Evolutionary conservation across 257 asterid genomes (phyloP).

Genomic region (Linaria vulgaris): DNA sequence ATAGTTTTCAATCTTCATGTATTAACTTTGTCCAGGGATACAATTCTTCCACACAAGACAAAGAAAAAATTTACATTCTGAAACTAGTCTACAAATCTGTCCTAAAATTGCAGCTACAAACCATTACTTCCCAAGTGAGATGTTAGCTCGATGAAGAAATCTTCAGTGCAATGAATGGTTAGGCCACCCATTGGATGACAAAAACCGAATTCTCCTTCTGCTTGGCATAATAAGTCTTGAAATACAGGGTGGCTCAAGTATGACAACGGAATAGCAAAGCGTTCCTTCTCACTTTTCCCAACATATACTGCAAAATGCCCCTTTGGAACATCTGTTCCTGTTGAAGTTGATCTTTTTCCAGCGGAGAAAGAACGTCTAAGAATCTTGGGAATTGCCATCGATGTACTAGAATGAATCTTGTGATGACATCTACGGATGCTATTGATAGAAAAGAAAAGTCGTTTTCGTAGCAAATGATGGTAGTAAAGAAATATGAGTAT

Average conservation of each 20-base stretch:
- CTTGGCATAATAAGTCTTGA: conserved; percentile 10
- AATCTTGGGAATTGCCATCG: conserved; percentile 21
- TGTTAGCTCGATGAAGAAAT: conserved; percentile 24
- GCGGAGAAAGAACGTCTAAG: conserved; percentile 14
- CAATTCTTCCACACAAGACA: no score
- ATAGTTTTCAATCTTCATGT: no score
- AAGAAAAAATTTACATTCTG: no score
- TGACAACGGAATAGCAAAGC: conserved; percentile 20
- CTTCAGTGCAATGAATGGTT: conserved; percentile 28
- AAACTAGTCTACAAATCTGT: no score
- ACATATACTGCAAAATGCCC: conserved; percentile 23
- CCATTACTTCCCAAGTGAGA: conserved; percentile 8
- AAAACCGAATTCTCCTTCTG: conserved; percentile 1
- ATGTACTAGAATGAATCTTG: background rate
- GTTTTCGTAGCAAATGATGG: background rate
- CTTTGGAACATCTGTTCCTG: conserved; percentile 21
- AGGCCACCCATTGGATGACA: conserved; percentile 37
- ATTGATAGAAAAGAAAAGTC: background rate
- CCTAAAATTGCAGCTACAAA: no score
- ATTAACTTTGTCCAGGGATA: no score
- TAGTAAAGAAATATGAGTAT: conserved; percentile 4
- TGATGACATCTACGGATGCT: background rate
- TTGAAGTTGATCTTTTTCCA: conserved; percentile 17
- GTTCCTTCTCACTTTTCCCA: conserved; percentile 18
- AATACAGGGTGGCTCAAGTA: conserved; percentile 21